Evolutionary conservation across 176 grass and related monocot species (phyloP).

Genomic region (Pharus latifolius): DNA sequence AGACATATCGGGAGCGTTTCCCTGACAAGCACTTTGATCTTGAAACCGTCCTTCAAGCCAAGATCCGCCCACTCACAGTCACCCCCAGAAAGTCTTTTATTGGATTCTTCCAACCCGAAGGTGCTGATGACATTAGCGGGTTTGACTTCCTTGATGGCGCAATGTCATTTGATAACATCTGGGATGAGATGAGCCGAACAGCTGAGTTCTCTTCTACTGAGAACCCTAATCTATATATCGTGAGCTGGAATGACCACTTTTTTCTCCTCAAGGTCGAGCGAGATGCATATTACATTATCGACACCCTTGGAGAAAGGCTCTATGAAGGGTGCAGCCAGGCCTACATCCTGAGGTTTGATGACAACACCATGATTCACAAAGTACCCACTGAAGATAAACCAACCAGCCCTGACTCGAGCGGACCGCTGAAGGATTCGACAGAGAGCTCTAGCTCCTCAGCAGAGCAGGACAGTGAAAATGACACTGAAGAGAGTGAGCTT

Average conservation of each 20-base stretch:
- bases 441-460: conserved; percentile 14
- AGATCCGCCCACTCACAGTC: conserved; percentile 42
- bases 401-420: conserved; percentile 34
- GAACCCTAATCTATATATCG: conserved; percentile 46
- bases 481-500: conserved; percentile 10
- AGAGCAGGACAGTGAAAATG: conserved; percentile 12
- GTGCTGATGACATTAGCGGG: conserved; percentile 30
- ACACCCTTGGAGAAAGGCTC: conserved; percentile 85
- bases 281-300: conserved; percentile 72
- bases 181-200: conserved; percentile 47
- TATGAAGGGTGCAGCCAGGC: conserved; percentile 84
- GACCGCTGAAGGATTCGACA: conserved; percentile 30
- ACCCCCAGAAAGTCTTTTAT: conserved; percentile 47
- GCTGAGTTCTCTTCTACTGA: conserved; percentile 28
- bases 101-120: conserved; percentile 58
- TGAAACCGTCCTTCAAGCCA: conserved; percentile 75
- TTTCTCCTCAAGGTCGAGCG: conserved; percentile 80
- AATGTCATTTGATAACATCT: conserved; percentile 72
- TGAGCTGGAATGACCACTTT: conserved; percentile 97
- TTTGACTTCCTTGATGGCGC: conserved; percentile 44
- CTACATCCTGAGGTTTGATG: conserved; percentile 73
- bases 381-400: conserved; percentile 19
- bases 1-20: conserved; percentile 44
- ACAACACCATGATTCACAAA: conserved; percentile 13
- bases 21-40: conserved; percentile 90